Evolutionary conservation across 352 stramenopile species (phyloP).

Genomic region (Globisporangium echinulatum): DNA sequence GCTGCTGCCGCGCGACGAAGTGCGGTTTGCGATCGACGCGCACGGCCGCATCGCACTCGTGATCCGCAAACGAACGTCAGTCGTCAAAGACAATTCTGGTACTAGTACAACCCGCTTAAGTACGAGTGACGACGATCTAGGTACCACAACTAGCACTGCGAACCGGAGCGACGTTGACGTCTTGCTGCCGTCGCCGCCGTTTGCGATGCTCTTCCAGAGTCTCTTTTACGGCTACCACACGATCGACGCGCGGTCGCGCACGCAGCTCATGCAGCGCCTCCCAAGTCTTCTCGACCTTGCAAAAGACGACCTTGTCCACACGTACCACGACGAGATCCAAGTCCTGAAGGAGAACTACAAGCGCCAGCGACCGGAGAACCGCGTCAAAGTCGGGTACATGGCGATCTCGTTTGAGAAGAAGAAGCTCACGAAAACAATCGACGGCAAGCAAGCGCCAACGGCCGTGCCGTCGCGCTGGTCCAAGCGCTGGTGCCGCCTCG

Average conservation of each 20-base stretch:
- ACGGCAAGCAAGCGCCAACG: constrained; percentile 47
- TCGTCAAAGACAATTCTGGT: constrained; percentile 18
- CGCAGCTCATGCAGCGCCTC: constrained; percentile 62
- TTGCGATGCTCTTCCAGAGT: constrained; percentile 57
- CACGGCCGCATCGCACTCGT: constrained; percentile 38
- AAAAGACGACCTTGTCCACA: constrained; percentile 74
- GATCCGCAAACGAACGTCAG: constrained; percentile 30
- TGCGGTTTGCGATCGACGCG: constrained; percentile 38
- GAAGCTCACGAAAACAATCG: constrained; percentile 41
- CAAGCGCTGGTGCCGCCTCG: constrained; percentile 79
- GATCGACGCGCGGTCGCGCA: constrained; percentile 40
- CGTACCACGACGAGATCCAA: constrained; percentile 81
- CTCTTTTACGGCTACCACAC: constrained; percentile 75
- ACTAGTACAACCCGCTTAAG: constrained; percentile 8
- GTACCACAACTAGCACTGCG: neutral
- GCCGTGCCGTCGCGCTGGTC: constrained; percentile 67
- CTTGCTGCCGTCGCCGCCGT: constrained; percentile 32
- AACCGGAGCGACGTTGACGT: constrained; percentile 14
- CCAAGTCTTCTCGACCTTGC: constrained; percentile 63
- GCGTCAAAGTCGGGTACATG: constrained; percentile 76
- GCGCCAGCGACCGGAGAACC: constrained; percentile 66
- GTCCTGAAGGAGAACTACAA: constrained; percentile 83
- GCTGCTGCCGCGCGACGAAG: constrained; percentile 39
- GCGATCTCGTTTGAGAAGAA: constrained; percentile 70
- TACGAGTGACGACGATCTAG: constrained; percentile 6